Base-by-base conservation (phyloP, 495 filamentous ascomycete genomes). In the Trichoderma erinaceum region DNA sequence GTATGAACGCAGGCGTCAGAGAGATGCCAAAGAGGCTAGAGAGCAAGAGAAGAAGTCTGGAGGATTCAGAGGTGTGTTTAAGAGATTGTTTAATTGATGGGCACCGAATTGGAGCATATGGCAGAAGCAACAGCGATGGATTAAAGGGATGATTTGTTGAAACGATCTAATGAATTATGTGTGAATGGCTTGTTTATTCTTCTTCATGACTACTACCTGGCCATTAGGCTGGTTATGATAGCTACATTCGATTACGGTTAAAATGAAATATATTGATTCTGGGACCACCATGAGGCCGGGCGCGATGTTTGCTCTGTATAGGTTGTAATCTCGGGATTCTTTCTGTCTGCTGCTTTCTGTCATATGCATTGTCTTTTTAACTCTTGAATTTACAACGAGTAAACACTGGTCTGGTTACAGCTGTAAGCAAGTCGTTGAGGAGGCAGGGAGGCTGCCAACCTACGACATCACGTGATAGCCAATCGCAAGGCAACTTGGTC, bases 31-130 rank as follows among this genome's bases (percentile, higher is more conserved):
- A 35, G 41, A 46, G 41, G 64, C 64, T 27, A 65, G 23, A 32
- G 64, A 65, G 64, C 38, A 65, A 23, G 64, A 65, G 64, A 65
- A 65, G 64, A 65, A 65, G 41, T 46, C 64, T 21, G 64, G 38
- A 23, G 64, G 64, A 10, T 3, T 65, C 35, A 43, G 41, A 35
- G 64, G 38, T 2, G 64, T 46, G 18, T 65, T 65, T 35, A 65
- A 65, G 64, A 65, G 64, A 21, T 35, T 65, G 21, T 65, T 65
- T 21, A 46, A 41, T 13, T 61, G 56, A 61, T 12, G 27, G 23
- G 10, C 15, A 16, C 27, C 35, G 56, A 32, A 32, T 4, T 61
- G 56, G 56, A 10, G 29, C 27, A 61, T 32, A 18, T 61, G 56
- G 56, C 56, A 61, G 10, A 35, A 29, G 25, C 25, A 25, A 25